Percentiles rank a stretch among this genome's conserved stretches.
phyloP scores from a whole-genome alignment of 1,284 basidiomycete species.

The Schizopora paradoxa region DNA sequence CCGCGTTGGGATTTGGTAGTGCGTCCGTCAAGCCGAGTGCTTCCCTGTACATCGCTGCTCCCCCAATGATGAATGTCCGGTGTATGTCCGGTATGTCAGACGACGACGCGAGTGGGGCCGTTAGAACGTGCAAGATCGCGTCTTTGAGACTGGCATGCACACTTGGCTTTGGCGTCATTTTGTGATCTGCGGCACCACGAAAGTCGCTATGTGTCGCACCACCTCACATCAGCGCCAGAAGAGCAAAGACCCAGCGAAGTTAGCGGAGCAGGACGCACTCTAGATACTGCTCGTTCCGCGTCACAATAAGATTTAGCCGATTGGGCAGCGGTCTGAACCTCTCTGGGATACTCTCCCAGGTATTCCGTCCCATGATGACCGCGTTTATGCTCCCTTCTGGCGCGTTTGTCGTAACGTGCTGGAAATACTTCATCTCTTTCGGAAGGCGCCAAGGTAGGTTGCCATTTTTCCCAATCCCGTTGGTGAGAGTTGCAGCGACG shows the following conservation, averaged over 20 bases:
- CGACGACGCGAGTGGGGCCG: slow-evolving; percentile 13
- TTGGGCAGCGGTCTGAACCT: slow-evolving; percentile 81
- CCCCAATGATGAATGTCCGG: slow-evolving; percentile 83
- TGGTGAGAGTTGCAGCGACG: slow-evolving; percentile 83
- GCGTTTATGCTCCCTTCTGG: slow-evolving; percentile 61
- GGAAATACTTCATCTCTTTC: slow-evolving; percentile 93
- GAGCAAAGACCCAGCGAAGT: background rate
- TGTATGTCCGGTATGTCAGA: slow-evolving; percentile 31
- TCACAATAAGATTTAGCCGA: slow-evolving; percentile 81
- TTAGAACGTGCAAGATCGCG: slow-evolving; percentile 16
- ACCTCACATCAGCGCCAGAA: slow-evolving; percentile 4
- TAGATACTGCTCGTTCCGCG: slow-evolving; percentile 54
- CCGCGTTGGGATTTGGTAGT: slow-evolving; percentile 32
- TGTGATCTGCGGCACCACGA: background rate
- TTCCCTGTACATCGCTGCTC: slow-evolving; percentile 79
- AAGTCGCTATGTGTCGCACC: slow-evolving; percentile 6
- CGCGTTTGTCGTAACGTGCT: slow-evolving; percentile 64
- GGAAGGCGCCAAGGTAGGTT: slow-evolving; percentile 88
- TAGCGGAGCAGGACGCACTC: slow-evolving; percentile 44
- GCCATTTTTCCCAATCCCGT: slow-evolving; percentile 81
- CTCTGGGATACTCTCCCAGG: slow-evolving; percentile 95
- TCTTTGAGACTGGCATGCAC: slow-evolving; percentile 15
- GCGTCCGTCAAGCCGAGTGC: too few relatives aligned
- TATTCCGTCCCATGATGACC: slow-evolving; percentile 95
- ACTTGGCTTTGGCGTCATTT: background rate